Base-by-base conservation (phyloP, 768 basidiomycete genomes). In the Porpolomopsis calyptriformis region DNA sequence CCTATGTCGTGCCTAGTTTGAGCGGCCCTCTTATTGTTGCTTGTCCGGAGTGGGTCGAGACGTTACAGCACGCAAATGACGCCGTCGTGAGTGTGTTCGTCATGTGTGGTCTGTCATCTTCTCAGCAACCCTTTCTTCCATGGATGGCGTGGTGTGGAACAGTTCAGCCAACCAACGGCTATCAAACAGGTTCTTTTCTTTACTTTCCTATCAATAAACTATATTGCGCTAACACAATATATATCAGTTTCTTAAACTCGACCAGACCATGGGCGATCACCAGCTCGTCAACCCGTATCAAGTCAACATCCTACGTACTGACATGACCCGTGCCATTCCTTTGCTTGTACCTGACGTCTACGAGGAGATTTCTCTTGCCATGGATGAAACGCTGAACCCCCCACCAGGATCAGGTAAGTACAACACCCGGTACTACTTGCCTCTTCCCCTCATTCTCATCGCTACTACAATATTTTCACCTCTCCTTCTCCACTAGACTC, bases 1-100 rank as follows among this genome's bases (percentile, higher is more conserved):
- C 53, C 5, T 56, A 50, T 26, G 40, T 52, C n/a, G 24, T 56
- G 7, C 55, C 55, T 7, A 49, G 52, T 3, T 36, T 53, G 36
- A 44, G 33, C 31, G 51, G 55, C 4, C 46, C 52, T 26, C 24
- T 46, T 23, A 44, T 56, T 19, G 44, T 54, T 2, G 41, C 52
- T 23, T 48, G 53, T 22, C 42, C 52, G 10, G 51, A 53, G n/a
- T 35, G 50, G 27, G 40, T 52, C 7, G 55, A 53, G 23, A 34
- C 45, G 20, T 36, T 53, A 14, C 50, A 48, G 4, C 33, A 16
- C 16, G 47, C 42, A 24, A 48, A 56, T 41, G 54, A 55, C 38
- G 25, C 48, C 8, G 40, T 56, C 5, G 55, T 56, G 39, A 34
- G 52, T 40, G 16, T 35, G 20, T 2, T 27, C n/a, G n/a, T n/a